Evolutionary conservation across 352 stramenopile genomes (phyloP), one percentile per base, ranked within the genome.

Genomic region (Phytophthora constricta): DNA sequence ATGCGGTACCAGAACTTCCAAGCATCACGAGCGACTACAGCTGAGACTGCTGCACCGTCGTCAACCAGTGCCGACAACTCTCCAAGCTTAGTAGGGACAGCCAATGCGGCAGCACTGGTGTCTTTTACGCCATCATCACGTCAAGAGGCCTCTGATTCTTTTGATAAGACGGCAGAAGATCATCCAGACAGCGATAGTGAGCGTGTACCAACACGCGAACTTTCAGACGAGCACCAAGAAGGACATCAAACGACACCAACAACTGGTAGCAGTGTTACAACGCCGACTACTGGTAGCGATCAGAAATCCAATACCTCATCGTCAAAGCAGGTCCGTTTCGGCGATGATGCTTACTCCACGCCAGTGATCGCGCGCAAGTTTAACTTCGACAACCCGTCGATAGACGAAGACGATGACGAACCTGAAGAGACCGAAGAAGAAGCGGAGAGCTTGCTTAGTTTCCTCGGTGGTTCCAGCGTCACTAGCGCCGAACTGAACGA

Each of bases 251-350:
- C 34, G 5, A 79, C 71, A 47, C 71, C 71, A 4, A 73, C 55
- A 33, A 66, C 66, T 23, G 50, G 33, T 5, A 79, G 67, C 20
- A 76, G 55, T 42, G 43, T 57, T 23, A 72, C 65, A 2, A 88
- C 79, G 16, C 77, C 76, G 17, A 87, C 72, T 17, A 87, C 79
- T 8, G 76, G 77, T n/a, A 84, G 68, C 39, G 81, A 82, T 23
- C 68, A 84, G 63, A 84, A 85, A 50, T 77, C 64, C 26, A 68
- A 58, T 34, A 58, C 60, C 2, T 79, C 62, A 0, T 70, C 66
- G 9, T 66, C 69, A 5, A 89, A 91, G 51, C 76, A 87, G 31
- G 83, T 91, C 39, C 80, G 70, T 27, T 90, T 91, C 48, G 65
- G 72, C 14, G 46, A 74, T 2, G 68, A 72, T 14, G 79, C 83